Conservation (phyloP, 495 filamentous ascomycete genomes). For the Chaetomium cochliodes region DNA sequence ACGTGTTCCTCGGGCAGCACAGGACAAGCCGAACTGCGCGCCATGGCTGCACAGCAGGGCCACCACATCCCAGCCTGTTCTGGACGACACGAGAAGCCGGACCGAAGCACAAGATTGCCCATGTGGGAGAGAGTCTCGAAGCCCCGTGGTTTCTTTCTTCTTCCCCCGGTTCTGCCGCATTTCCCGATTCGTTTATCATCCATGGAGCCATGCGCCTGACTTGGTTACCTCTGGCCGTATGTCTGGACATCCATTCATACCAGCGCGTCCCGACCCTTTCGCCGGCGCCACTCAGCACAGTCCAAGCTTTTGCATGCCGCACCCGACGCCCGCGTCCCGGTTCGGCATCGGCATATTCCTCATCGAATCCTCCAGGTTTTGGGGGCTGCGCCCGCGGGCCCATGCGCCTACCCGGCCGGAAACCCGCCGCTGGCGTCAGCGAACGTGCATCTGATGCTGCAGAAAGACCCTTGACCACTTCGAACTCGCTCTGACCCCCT, state of each 20-base stretch:
- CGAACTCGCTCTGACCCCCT: slow-evolving; percentile 6
- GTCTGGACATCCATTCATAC: too few species aligned
- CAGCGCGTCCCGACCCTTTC: slow-evolving; percentile 8
- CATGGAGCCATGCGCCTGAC: neutral
- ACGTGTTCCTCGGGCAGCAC: slow-evolving; percentile 19
- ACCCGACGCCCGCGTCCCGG: slow-evolving; percentile 11
- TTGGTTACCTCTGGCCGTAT: neutral
- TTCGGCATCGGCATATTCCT: slow-evolving; percentile 14
- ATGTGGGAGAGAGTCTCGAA: neutral
- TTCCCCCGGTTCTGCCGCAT: neutral
- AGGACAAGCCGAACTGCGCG: neutral
- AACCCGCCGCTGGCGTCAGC: slow-evolving; percentile 16
- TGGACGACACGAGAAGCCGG: neutral
- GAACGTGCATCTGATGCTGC: slow-evolving; percentile 15
- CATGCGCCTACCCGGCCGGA: slow-evolving; percentile 3
- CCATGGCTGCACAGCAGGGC: slow-evolving; percentile 10
- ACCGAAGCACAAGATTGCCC: neutral
- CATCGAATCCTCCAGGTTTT: neutral
- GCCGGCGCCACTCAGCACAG: slow-evolving; percentile 6
- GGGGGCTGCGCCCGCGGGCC: neutral
- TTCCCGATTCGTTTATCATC: slow-evolving; percentile 16
- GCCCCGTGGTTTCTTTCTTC: neutral
- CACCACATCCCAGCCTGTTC: too few species aligned
- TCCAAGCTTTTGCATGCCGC: slow-evolving; percentile 1
- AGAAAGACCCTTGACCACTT: neutral